These are phyloP conservation scores for Thermomucor indicae-seudaticae DNA, from an alignment of 371 early-diverging fungal genomes.

Conservation along the genomic window DNA sequence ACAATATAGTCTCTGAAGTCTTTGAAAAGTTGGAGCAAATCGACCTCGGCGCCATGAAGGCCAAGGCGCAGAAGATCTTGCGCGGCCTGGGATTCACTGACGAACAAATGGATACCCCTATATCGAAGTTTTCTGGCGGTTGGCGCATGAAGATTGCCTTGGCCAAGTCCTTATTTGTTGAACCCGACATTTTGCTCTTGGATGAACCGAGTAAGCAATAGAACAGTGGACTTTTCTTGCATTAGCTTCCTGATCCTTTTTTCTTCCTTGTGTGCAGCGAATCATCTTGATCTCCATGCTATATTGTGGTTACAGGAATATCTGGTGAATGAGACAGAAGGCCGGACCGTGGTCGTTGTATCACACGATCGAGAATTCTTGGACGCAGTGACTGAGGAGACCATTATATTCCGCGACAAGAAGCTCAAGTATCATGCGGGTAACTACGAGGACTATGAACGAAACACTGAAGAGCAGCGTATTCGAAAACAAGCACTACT, in stretches of 20 bases:
- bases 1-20: slow-evolving; percentile 54
- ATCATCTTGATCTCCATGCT: slow-evolving; percentile 79
- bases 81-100: slow-evolving; percentile 60
- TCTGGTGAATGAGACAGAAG: slow-evolving; percentile 46
- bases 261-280: slow-evolving; percentile 25
- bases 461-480: slow-evolving; percentile 58
- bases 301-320: slow-evolving; percentile 79
- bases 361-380: slow-evolving; percentile 82
- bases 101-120: slow-evolving; percentile 28
- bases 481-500: slow-evolving; percentile 45
- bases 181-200: slow-evolving; percentile 78
- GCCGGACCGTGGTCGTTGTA: slow-evolving; percentile 66
- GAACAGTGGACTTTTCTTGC: background rate
- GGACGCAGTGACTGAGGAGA: slow-evolving; percentile 63
- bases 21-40: slow-evolving; percentile 39
- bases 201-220: slow-evolving; percentile 71
- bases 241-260: background rate
- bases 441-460: slow-evolving; percentile 70
- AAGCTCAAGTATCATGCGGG: slow-evolving; percentile 67
- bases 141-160: slow-evolving; percentile 88
- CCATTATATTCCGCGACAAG: slow-evolving; percentile 65
- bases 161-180: slow-evolving; percentile 74
- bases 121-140: slow-evolving; percentile 76
- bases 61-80: slow-evolving; percentile 60
- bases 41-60: slow-evolving; percentile 47